Evolutionary conservation across 139 green algal genomes (phyloP).

Genomic region (Volvox reticuliferus): DNA sequence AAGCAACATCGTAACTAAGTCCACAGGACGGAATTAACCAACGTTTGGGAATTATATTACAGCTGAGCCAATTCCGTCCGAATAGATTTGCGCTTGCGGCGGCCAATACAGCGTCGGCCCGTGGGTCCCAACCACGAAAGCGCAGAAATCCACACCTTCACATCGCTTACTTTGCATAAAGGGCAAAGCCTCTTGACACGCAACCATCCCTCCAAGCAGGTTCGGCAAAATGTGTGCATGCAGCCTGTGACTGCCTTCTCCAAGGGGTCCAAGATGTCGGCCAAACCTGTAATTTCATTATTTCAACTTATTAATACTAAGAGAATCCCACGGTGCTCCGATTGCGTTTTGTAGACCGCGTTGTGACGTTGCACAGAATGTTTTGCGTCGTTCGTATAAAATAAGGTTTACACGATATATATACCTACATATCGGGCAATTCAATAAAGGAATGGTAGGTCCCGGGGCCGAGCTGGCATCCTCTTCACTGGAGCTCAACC

Average conservation of each 20-base stretch:
- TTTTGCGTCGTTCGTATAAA: background rate
- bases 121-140: no score
- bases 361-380: background rate
- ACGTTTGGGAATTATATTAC: no score
- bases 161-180: constrained; percentile 11
- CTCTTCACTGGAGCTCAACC: constrained; percentile 10
- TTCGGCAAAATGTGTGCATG: constrained; percentile 22
- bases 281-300: constrained; percentile 5
- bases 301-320: background rate
- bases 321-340: no score
- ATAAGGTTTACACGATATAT: background rate
- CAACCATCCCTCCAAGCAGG: constrained; percentile 27
- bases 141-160: background rate
- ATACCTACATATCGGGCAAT: constrained; percentile 27
- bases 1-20: no score
- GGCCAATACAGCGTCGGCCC: no score
- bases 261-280: constrained; percentile 18
- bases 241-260: constrained; percentile 25
- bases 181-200: constrained; percentile 8
- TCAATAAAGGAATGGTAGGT: background rate
- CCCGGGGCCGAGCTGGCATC: background rate
- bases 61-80: no score
- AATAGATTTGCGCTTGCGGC: no score
- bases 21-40: no score
- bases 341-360: background rate